These are phyloP conservation scores for Gnetum montanum DNA, from an alignment of 75 land plant species.

Conservation along the genomic window DNA sequence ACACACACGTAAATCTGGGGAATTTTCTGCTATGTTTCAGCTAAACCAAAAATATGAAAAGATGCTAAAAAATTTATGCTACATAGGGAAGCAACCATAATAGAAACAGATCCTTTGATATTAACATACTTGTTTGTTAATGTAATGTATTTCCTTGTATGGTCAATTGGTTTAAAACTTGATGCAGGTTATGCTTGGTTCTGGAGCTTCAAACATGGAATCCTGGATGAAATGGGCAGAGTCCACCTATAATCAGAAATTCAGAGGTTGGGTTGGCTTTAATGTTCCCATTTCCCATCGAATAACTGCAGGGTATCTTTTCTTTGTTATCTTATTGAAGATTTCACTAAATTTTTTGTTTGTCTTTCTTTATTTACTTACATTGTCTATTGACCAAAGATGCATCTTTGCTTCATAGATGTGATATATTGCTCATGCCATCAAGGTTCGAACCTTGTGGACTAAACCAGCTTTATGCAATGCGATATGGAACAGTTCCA, in stretches of 20 bases:
- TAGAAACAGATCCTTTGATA: too few relatives aligned
- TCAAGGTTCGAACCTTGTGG: conserved; percentile 99
- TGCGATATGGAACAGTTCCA: conserved; percentile 93
- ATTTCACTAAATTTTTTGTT: neutral
- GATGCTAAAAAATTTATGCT: too few relatives aligned
- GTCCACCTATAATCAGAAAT: conserved; percentile 50
- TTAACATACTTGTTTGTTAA: too few relatives aligned
- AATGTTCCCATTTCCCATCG: conserved; percentile 78
- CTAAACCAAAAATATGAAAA: too few relatives aligned
- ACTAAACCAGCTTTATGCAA: conserved; percentile 87
- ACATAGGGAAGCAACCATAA: too few relatives aligned
- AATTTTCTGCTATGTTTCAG: too few relatives aligned
- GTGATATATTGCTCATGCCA: conserved; percentile 95
- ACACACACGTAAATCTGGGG: too few relatives aligned
- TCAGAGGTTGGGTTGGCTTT: conserved; percentile 97
- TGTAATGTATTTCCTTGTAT: too few relatives aligned
- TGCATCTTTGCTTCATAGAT: conserved; percentile 22
- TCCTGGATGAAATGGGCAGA: conserved; percentile 81
- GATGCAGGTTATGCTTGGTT: conserved; percentile 87
- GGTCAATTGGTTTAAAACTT: too few relatives aligned
- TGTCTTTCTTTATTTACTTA: neutral
- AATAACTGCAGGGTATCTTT: conserved; percentile 80
- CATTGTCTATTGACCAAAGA: neutral
- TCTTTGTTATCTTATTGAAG: neutral
- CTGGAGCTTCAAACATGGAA: conserved; percentile 65